Base-by-base conservation (phyloP, 495 filamentous ascomycete species). In the Neohortaea acidophila region DNA sequence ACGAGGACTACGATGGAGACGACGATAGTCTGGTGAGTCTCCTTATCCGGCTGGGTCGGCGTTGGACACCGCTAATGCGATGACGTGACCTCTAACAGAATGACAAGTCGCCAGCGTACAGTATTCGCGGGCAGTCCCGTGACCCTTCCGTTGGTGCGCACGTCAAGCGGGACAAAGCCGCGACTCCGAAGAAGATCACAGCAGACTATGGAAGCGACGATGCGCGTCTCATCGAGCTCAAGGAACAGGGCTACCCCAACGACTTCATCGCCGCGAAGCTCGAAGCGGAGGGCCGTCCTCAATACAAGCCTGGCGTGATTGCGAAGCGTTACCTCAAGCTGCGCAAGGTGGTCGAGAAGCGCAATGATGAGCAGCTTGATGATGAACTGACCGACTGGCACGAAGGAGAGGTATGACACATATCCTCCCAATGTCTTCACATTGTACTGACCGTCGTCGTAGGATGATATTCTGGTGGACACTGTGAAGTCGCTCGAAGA, bases 321-420 rank as follows among this genome's bases (percentile, higher is more conserved):
- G 43, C 48, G n/a, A 51, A 53, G n/a, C 61, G 63, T 22, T 59
- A 51, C 32, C 20, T 19, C 8, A 52, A 59, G 21, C 44, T 65
- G 18, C 53, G 49, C 21, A 39, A 44, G 13, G 53, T 43, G 10
- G 38, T 56, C 32, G 49, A 50, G n/a, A 34, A 47, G 23, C 41
- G 36, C 2, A 50, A 58, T 34, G 55, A 64, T 27, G 44, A 47
- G 22, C 33, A 43, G 18, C 45, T 64, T 11, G 49, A 55, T 34
- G 54, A 59, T 7, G 58, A 60, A 4, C 41, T 51, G 27, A 55
- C 45, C 18, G 56, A 58, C 27, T 66, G 58, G 60, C 44, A 60
- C 26, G 39, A 47, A 18, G 51, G 45, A 11, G 61, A 65, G 31
- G 61, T 61, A 47, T 39, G 51, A 48, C n/a, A n/a, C n/a, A n/a